phyloP scores from a whole-genome alignment of 768 basidiomycete genomes.

The Hypholoma sublateritium region DNA sequence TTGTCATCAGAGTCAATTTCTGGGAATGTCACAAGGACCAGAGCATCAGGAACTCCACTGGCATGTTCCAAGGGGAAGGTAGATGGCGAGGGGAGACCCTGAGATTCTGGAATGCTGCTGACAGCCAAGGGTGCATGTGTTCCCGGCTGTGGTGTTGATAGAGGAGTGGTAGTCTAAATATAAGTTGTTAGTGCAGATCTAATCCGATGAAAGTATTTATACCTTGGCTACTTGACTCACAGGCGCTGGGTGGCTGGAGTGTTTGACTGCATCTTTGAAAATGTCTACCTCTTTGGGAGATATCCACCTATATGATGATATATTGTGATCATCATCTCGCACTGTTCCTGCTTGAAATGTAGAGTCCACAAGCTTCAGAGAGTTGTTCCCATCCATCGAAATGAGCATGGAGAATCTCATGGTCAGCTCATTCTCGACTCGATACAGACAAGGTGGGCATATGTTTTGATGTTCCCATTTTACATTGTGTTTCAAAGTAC shows the following conservation, averaged over 20 bases:
- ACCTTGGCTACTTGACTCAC: no score
- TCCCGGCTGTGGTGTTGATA: no score
- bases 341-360: slow-evolving; percentile 2
- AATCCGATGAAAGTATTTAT: no score
- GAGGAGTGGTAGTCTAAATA: no score
- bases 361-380: slow-evolving; percentile 19
- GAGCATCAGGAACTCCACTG: no score
- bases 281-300: slow-evolving; percentile 1
- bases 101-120: no score
- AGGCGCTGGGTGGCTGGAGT: no score
- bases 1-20: neutral
- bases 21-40: no score
- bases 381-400: slow-evolving; percentile 31
- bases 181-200: no score
- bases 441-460: slow-evolving; percentile 22
- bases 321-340: neutral
- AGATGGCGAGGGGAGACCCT: no score
- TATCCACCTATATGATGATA: neutral
- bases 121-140: no score
- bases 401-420: slow-evolving; percentile 18
- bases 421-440: slow-evolving; percentile 12
- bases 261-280: slow-evolving; percentile 18
- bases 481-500: neutral
- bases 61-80: no score
- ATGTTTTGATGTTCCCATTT: slow-evolving; percentile 5